Base-by-base conservation (phyloP, 2,329 filamentous ascomycete species). In the Penicillium psychrosexuale region DNA sequence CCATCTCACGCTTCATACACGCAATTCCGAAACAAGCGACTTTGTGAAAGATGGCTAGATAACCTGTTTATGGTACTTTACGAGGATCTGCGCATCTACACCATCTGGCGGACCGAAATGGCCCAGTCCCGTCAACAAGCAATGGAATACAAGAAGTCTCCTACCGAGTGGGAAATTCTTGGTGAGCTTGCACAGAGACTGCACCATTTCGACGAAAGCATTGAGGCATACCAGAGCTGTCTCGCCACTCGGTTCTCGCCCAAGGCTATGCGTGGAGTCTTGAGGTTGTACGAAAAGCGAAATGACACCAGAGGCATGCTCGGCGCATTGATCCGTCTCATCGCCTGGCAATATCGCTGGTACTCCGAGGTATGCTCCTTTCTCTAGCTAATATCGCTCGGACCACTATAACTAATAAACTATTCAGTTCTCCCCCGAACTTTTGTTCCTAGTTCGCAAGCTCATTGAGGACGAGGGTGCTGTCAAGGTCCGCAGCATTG, bases 21-120 rank as follows among this genome's bases (percentile, higher is more conserved):
- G 7, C 90, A 93, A 65, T 91, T 99, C 69, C 94, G 95, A 71
- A 96, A 97, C 75, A 99, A 99, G 78, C 88, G 94, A 0, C 84
- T 99, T 1, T 99, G 94, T 69, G 94, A 99, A 75, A 86, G 94
- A 64, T 99, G 94, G 94, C 83, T 99, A 2, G 94, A 99, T 75
- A 97, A 96, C 67, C 82, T 99, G 22, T 99, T 99, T 78, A 99
- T 99, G 94, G 94, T 97, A 0, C 82, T 99, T 3, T 99, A 99
- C 72, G 94, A 99, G 73, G 94, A 99, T 69, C 82, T 99, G 17
- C 90, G 94, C 47, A 93, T 99, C 43, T 99, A 99, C 79, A 99
- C 94, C 12, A 99, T 99, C 73, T 99, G 94, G 94, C 88, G 94
- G 53, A 97, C 94, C 0, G 94, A 99, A 72, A 94, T 97, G 85